Percentiles rank a stretch among this genome's conserved stretches.
These are phyloP conservation scores for Artemisia annua DNA, from an alignment of 129 eudicot species.

Conservation along the genomic window DNA sequence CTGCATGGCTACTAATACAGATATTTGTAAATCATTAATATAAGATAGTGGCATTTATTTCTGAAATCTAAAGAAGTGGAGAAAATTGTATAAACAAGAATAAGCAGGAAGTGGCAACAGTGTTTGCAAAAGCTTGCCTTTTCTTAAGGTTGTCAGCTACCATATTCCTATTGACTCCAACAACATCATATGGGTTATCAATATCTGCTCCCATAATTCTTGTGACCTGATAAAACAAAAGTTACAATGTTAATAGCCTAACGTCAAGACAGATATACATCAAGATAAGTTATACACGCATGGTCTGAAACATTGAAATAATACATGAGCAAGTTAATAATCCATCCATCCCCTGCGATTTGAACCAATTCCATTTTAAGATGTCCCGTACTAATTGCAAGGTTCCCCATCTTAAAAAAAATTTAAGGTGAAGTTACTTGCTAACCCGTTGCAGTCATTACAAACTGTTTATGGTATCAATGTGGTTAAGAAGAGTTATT, in stretches of 20 bases:
- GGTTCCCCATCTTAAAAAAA: not conserved
- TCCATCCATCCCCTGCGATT: not conserved
- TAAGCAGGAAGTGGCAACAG: not conserved
- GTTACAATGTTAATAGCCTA: conserved; percentile 15
- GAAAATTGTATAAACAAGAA: too few relatives aligned
- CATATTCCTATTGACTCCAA: conserved; percentile 88
- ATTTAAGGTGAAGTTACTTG: not conserved
- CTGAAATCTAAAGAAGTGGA: too few relatives aligned
- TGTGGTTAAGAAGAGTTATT: too few relatives aligned
- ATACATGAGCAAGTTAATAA: conserved; percentile 9
- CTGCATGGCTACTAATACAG: too few relatives aligned
- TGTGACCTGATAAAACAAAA: conserved; percentile 57
- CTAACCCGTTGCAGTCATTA: not conserved
- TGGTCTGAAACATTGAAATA: not conserved
- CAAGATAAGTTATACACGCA: conserved; percentile 1
- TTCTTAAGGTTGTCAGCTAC: conserved; percentile 83
- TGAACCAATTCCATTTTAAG: not conserved
- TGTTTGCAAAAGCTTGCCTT: conserved; percentile 50
- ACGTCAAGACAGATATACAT: conserved; percentile 5
- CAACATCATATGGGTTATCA: conserved; percentile 78
- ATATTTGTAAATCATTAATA: too few relatives aligned
- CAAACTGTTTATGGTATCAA: conserved; percentile 5
- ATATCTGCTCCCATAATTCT: conserved; percentile 83
- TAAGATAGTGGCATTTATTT: too few relatives aligned
- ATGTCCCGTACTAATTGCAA: conserved; percentile 8